A percentile compares a stretch with the other conserved stretches of the same genome.
These are phyloP conservation scores for Chlamydomonas sp. DNA, from an alignment of 139 green algal species.

Conservation along the genomic window DNA sequence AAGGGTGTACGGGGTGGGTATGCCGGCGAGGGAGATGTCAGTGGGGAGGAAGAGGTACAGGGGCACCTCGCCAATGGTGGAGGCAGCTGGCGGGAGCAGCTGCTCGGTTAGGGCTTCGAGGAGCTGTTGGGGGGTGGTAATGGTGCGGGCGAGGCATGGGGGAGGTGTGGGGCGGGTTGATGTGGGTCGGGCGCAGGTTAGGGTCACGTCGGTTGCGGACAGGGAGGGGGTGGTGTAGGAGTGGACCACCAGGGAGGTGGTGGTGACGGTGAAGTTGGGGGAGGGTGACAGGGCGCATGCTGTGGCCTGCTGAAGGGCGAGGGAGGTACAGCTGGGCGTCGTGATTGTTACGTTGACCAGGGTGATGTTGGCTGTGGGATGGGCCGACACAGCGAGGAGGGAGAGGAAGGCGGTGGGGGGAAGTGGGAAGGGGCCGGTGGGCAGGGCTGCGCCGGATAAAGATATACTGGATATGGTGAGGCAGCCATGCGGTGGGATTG, in stretches of 20 bases:
- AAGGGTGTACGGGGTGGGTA: too few relatives aligned
- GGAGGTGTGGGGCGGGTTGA: not conserved
- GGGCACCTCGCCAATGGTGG: too few relatives aligned
- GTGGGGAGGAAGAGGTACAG: not conserved
- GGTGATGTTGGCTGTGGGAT: not conserved
- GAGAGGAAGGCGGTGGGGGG: not conserved
- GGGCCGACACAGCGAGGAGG: not conserved
- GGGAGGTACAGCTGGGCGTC: not conserved
- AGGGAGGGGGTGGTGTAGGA: not conserved
- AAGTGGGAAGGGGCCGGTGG: not conserved
- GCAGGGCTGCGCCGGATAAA: not conserved
- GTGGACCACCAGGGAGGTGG: not conserved
- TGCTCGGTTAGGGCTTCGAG: not conserved
- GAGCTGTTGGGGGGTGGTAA: not conserved
- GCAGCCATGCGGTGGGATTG: too few relatives aligned
- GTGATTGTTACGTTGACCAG: not conserved
- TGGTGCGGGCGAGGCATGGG: not conserved
- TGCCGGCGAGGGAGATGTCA: not conserved
- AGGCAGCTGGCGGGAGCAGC: too few relatives aligned
- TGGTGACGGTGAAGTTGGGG: not conserved
- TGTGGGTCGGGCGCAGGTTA: not conserved
- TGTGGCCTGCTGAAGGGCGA: not conserved
- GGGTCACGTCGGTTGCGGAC: not conserved
- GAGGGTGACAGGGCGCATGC: not conserved
- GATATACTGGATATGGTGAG: not conserved